Evolutionary conservation across 805 yeast genomes (phyloP), one percentile per base, ranked within the genome.

Genomic region (Metschnikowia lochheadii): DNA sequence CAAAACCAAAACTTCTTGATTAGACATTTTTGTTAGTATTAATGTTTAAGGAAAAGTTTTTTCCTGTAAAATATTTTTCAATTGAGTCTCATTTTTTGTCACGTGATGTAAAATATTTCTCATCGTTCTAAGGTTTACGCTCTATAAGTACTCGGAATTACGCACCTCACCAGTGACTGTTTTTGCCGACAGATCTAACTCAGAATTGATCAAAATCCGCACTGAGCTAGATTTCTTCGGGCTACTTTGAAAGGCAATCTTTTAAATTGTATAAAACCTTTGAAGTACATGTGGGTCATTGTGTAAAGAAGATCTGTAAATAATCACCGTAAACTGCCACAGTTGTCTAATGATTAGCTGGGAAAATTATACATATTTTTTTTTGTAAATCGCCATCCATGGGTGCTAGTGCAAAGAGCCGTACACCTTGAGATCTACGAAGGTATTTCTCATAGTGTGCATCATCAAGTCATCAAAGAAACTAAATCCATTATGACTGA

Each of bases 1-100:
- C 78, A 94, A 88, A 78, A 92, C 97, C 82, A 92, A 84, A 85
- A 91, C 96, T 88, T 91, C 97, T 78, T 82, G 85, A 70, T 81
- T 82, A 77, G 90, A 80, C 91, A 86, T 86, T 54, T 54, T 67
- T 46, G 49, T 26, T 43, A 41, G 40, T 40, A 39, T 18, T 48
- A 35, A 39, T 46, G 39, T 35, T 40, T 21, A 46, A 39, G 37
- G 43, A 48, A 56, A 52, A 53, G 8, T 26, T 40, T 37, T 52
- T 53, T 49, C 48, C 51, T 42, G 36, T 20, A 36, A 56, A 53
- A 33, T n/a, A 38, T 39, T 32, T 40, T 33, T 38, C 40, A 41
- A 15, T 14, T 23, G 17, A 39, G 40, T 48, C 39, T 52, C 43
- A 50, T 56, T 63, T 62, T 51, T 51, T 34, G 38, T 49, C 59